phyloP scores from a whole-genome alignment of 2,329 filamentous ascomycete genomes.

The Orbilia brochopaga region DNA sequence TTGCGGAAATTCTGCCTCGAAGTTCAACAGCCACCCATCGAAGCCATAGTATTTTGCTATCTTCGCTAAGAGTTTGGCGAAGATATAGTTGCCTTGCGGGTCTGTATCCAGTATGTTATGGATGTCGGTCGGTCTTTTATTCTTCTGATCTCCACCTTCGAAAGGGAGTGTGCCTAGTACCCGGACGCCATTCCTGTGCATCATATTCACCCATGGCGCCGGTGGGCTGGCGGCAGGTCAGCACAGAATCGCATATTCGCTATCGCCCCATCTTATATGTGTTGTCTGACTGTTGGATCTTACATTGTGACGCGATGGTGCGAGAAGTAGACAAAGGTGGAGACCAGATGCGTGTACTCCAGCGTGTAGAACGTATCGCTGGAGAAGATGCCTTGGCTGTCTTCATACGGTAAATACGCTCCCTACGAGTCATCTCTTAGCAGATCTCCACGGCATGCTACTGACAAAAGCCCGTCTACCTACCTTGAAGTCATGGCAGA shows the following conservation, averaged over 20 bases:
- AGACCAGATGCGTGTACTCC: constrained; percentile 60
- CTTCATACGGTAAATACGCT: constrained; percentile 61
- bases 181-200: constrained; percentile 61
- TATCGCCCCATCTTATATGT: not conserved
- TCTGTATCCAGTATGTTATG: constrained; percentile 54
- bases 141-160: constrained; percentile 57
- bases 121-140: constrained; percentile 48
- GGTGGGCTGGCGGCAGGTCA: constrained; percentile 56
- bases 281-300: constrained; percentile 40
- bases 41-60: constrained; percentile 60
- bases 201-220: constrained; percentile 60
- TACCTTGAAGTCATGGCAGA: constrained; percentile 54
- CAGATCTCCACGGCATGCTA: not conserved
- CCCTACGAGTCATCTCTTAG: constrained; percentile 54
- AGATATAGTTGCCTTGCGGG: constrained; percentile 56
- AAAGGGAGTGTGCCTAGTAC: constrained; percentile 60
- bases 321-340: constrained; percentile 62
- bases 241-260: not conserved
- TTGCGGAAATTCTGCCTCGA: constrained; percentile 60
- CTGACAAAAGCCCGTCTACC: not conserved
- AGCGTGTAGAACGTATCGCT: constrained; percentile 58
- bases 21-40: constrained; percentile 62
- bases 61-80: constrained; percentile 58
- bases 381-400: constrained; percentile 55
- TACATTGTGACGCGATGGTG: constrained; percentile 60